A percentile compares a stretch with the other conserved stretches of the same genome.
phyloP scores from a whole-genome alignment of 208 protist species.

The Leishmania major region DNA sequence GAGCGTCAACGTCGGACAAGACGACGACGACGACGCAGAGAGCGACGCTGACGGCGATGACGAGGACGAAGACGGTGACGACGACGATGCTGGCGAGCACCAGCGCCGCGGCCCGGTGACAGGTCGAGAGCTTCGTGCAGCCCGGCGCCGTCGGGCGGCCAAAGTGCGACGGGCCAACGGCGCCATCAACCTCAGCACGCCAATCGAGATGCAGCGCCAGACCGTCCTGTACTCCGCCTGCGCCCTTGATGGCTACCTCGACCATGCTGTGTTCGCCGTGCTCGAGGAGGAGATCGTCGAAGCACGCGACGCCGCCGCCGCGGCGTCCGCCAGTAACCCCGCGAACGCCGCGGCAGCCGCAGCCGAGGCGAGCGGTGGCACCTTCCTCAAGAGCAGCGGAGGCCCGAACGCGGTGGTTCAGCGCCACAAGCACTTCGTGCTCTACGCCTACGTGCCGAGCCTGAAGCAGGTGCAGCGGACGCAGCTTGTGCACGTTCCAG shows the following conservation, averaged over 20 bases:
- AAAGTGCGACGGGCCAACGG: slow-evolving; percentile 37
- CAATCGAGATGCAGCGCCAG: slow-evolving; percentile 72
- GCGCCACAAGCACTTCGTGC: slow-evolving; percentile 86
- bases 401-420: neutral
- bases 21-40: slow-evolving; percentile 24
- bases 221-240: slow-evolving; percentile 77
- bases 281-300: slow-evolving; percentile 80
- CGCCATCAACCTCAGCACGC: slow-evolving; percentile 58
- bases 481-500: slow-evolving; percentile 89
- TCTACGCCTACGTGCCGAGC: slow-evolving; percentile 98
- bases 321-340: neutral
- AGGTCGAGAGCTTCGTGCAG: slow-evolving; percentile 21
- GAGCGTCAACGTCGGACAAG: slow-evolving; percentile 14
- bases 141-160: slow-evolving; percentile 21
- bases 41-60: slow-evolving; percentile 29
- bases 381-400: slow-evolving; percentile 31
- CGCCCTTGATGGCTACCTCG: slow-evolving; percentile 67
- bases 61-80: slow-evolving; percentile 18
- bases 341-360: slow-evolving; percentile 12
- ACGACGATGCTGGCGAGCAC: slow-evolving; percentile 18
- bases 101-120: slow-evolving; percentile 16
- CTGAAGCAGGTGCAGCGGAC: slow-evolving; percentile 99
- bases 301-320: slow-evolving; percentile 20
- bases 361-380: slow-evolving; percentile 13
- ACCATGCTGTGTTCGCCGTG: slow-evolving; percentile 64